Base-by-base conservation (phyloP, 2,329 filamentous ascomycete species). In the Colletotrichum limetticola region DNA sequence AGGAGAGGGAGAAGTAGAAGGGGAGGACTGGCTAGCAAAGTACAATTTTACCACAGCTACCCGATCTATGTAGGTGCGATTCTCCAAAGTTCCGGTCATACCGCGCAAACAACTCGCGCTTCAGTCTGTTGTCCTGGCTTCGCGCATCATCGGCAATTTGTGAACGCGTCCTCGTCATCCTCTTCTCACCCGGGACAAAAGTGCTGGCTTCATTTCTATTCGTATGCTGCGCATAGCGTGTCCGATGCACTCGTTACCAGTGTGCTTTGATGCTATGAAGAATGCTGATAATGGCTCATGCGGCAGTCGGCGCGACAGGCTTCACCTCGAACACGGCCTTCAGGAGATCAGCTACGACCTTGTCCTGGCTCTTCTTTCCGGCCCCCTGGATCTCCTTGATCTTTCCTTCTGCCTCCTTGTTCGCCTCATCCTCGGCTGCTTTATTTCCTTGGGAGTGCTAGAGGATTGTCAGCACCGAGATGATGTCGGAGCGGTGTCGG, bases 381-480 rank as follows among this genome's bases (percentile, higher is more conserved):
- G 94, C 91, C 68, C 88, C 88, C 82, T 94, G 90, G 82, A 98
- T 98, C 83, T 94, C 91, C 83, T 92, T 89, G 78, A 98, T 91
- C 85, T 97, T 92, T 78, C 83, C 87, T 74, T 98, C 94, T 76
- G 93, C 93, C 77, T 92, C 90, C 82, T 88, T 86, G 89, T 97
- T 97, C 78, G 95, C 95, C 83, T 95, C 83, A 56, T 91, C 89
- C 82, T 96, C 93, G 76, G 94, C 93, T 77, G 91, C 88, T 81
- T 91, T 86, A 89, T 98, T 98, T 80, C 95, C 95, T 83, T 94
- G 94, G 79, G 94, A 93, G 86, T 99, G 96, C 96, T 98, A 78
- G 2, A n/a, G 6, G 46, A 3, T 4, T n/a, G n/a, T 72, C 32
- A 74, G 68, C 37, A 2, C 49, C 5, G 12, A n/a, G 24, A 32